Percentiles rank a stretch among this genome's conserved stretches.
Conservation (phyloP, 352 stramenopile genomes). For the Phytophthora palmivora region DNA sequence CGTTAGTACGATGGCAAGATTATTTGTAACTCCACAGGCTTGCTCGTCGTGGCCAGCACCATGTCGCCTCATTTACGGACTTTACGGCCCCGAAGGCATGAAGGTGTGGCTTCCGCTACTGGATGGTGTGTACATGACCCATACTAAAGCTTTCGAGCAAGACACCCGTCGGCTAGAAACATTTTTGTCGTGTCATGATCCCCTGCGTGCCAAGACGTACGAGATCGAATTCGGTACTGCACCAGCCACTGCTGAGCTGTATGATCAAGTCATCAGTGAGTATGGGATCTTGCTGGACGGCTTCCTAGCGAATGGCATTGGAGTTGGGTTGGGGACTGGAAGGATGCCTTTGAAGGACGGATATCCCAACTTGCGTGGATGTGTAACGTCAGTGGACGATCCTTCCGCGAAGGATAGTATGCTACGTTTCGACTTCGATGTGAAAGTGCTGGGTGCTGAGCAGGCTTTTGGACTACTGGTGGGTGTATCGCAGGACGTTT, state of each 20-base stretch:
- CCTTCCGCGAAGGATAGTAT: conserved; percentile 64
- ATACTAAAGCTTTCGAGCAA: conserved; percentile 65
- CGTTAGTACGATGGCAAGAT: conserved; percentile 63
- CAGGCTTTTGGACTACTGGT: conserved; percentile 75
- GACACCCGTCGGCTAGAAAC: conserved; percentile 58
- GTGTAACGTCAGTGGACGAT: conserved; percentile 69
- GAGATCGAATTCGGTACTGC: conserved; percentile 83
- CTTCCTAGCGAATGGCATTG: conserved; percentile 39
- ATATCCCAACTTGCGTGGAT: conserved; percentile 54
- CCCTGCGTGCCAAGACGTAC: conserved; percentile 82
- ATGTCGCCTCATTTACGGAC: conserved; percentile 68
- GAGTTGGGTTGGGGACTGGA: conserved; percentile 21
- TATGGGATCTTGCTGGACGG: conserved; percentile 71
- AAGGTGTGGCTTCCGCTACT: conserved; percentile 79
- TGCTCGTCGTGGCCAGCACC: conserved; percentile 65
- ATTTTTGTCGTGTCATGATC: conserved; percentile 82
- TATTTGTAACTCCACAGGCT: conserved; percentile 51
- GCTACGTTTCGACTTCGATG: conserved; percentile 81
- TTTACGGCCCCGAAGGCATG: conserved; percentile 82
- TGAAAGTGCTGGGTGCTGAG: conserved; percentile 75
- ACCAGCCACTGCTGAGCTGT: conserved; percentile 64
- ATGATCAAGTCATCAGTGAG: conserved; percentile 74
- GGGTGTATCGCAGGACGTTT: conserved; percentile 82
- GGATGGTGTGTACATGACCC: conserved; percentile 75
- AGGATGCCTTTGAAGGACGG: conserved; percentile 45